Evolutionary conservation across 2,329 filamentous ascomycete species (phyloP).

Genomic region (Epichloe sp.): DNA sequence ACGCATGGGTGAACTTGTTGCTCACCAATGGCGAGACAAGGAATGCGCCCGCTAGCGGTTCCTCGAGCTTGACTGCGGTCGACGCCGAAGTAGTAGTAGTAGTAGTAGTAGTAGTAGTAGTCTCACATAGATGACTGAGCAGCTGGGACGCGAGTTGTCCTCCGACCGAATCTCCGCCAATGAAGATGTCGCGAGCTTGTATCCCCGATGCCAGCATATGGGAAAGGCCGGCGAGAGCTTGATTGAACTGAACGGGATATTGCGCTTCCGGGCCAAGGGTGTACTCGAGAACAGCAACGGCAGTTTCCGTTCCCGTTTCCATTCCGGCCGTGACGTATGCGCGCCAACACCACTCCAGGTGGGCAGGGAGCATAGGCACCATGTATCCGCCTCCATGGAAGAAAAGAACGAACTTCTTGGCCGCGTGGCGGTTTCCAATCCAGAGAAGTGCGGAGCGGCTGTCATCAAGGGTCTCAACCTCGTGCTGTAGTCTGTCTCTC

Average conservation of each 20-base stretch:
- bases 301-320: conserved; percentile 4
- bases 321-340: background rate
- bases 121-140: conserved; percentile 17
- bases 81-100: background rate
- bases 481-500: background rate
- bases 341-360: background rate
- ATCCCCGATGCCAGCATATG: conserved; percentile 12
- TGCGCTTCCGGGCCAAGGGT: conserved; percentile 14
- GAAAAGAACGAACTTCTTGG: background rate
- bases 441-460: conserved; percentile 1
- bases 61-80: conserved; percentile 7
- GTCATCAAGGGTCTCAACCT: conserved; percentile 6
- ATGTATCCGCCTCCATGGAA: background rate
- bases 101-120: conserved; percentile 14
- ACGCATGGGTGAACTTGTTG: background rate
- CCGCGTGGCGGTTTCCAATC: background rate
- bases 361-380: background rate
- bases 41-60: conserved; percentile 17
- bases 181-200: conserved; percentile 12
- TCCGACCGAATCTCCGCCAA: conserved; percentile 22
- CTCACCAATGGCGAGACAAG: conserved; percentile 17
- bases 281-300: conserved; percentile 18
- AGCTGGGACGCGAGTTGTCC: conserved; percentile 19
- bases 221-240: conserved; percentile 13
- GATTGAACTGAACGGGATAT: conserved; percentile 16